phyloP scores from a whole-genome alignment of 2,329 filamentous ascomycete genomes.

The Aspergillus sojae region DNA sequence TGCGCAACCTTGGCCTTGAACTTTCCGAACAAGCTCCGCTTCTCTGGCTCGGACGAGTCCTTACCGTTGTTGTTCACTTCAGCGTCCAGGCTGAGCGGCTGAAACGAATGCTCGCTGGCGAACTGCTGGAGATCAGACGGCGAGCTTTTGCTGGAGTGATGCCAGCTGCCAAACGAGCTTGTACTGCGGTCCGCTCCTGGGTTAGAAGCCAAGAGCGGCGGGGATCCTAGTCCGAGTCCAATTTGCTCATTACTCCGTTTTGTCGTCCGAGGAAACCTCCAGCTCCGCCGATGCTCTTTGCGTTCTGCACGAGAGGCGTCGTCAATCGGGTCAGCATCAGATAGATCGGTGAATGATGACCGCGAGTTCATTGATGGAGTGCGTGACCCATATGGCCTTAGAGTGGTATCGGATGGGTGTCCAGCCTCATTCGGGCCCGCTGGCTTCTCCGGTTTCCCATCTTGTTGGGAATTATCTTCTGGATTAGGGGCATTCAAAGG shows the following conservation, averaged over 20 bases:
- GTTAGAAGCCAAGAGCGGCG: constrained; percentile 62
- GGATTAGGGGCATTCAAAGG: constrained; percentile 35
- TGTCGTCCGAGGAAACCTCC: constrained; percentile 64
- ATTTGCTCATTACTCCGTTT: constrained; percentile 60
- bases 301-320: constrained; percentile 60
- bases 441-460: constrained; percentile 25
- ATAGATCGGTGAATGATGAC: constrained; percentile 74
- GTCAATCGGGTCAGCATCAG: constrained; percentile 74
- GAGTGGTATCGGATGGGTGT: constrained; percentile 50
- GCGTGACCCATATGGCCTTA: constrained; percentile 72
- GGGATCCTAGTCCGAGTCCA: constrained; percentile 45
- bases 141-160: constrained; percentile 49
- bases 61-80: constrained; percentile 37
- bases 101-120: constrained; percentile 37
- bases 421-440: constrained; percentile 41
- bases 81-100: constrained; percentile 41
- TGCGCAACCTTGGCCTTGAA: constrained; percentile 64
- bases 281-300: constrained; percentile 71
- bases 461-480: constrained; percentile 26
- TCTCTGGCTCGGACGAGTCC: constrained; percentile 48
- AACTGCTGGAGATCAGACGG: constrained; percentile 47
- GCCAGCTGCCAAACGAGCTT: constrained; percentile 67
- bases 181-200: constrained; percentile 66
- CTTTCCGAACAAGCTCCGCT: constrained; percentile 65
- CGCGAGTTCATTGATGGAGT: constrained; percentile 75